Conservation (phyloP, 202 grass and related monocot genomes). For the Schoenoplectus tabernaemontani region DNA sequence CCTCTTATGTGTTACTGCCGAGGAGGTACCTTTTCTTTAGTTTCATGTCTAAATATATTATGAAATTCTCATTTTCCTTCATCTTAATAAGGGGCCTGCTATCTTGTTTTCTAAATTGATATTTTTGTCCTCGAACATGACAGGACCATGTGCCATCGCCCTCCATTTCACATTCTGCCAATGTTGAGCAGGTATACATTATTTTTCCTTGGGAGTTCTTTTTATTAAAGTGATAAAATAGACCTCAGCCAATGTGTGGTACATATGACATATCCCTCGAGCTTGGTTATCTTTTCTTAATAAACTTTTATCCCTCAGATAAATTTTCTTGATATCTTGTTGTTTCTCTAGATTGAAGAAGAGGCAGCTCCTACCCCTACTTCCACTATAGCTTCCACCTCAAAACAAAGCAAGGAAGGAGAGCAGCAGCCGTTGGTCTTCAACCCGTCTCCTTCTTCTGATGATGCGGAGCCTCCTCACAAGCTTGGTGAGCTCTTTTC, state of each 20-base stretch:
- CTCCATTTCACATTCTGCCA: neutral
- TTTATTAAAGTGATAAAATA: neutral
- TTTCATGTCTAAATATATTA: neutral
- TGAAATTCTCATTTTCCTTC: neutral
- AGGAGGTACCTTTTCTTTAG: neutral
- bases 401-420: conserved; percentile 25
- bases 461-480: conserved; percentile 12
- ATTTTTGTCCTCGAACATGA: neutral
- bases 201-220: neutral
- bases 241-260: no score
- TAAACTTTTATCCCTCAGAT: neutral
- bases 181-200: neutral
- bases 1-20: neutral
- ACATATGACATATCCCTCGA: neutral
- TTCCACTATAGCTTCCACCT: neutral
- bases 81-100: neutral
- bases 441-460: neutral
- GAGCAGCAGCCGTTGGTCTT: conserved; percentile 6
- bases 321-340: neutral
- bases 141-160: neutral
- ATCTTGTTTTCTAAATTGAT: neutral
- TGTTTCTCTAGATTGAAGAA: neutral
- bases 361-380: neutral
- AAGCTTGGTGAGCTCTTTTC: conserved; percentile 31
- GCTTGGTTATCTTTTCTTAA: neutral